Conservation (phyloP, 2,329 filamentous ascomycete genomes). For the Fusarium mundagurra region DNA sequence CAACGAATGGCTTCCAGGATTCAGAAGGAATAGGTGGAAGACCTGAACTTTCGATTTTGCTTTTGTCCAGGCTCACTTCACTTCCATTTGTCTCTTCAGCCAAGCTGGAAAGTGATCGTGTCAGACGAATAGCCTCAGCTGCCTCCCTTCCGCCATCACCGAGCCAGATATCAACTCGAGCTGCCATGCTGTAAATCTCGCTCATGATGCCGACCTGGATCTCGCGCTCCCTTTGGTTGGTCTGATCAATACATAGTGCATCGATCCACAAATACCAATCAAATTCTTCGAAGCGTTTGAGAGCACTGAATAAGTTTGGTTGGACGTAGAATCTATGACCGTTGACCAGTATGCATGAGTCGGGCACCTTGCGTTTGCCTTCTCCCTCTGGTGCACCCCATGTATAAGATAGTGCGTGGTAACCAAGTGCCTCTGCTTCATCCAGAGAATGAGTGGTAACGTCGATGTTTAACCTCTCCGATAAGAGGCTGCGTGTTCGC, state of each 20-base stretch:
- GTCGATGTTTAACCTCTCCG: background rate
- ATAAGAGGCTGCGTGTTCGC: background rate
- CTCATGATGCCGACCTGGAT: background rate
- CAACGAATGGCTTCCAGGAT: background rate
- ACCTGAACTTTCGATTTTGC: background rate
- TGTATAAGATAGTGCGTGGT: background rate
- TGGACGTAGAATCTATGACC: background rate
- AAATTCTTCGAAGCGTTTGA: background rate
- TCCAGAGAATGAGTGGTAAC: background rate
- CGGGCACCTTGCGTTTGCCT: rapidly evolving
- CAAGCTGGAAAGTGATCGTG: background rate
- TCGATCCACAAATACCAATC: background rate
- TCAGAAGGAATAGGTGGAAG: background rate
- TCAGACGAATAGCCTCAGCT: background rate
- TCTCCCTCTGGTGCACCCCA: background rate
- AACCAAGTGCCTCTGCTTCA: background rate
- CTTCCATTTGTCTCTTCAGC: background rate
- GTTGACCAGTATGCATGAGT: background rate
- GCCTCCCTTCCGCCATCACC: background rate
- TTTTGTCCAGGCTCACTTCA: background rate
- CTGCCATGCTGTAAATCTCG: background rate
- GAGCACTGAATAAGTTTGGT: background rate
- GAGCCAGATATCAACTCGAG: background rate
- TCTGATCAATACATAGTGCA: background rate
- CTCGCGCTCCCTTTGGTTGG: background rate